phyloP scores from a whole-genome alignment of 2,329 filamentous ascomycete genomes.

The Exophiala bonariae region DNA sequence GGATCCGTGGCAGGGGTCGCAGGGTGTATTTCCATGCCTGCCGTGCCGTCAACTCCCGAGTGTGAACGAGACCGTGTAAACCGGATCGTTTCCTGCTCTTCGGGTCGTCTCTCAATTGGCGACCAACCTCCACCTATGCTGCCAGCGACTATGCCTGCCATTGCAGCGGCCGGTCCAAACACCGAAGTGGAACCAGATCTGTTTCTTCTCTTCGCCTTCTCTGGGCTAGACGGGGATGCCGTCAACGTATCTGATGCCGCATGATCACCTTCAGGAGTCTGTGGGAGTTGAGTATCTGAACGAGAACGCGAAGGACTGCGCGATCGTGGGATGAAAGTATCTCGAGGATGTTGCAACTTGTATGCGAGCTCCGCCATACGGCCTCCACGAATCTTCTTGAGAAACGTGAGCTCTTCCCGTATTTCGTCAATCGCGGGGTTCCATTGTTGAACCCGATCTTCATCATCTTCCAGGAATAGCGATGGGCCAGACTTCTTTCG shows the following conservation, averaged over 20 bases:
- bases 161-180: conserved; percentile 62
- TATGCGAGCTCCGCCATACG: conserved; percentile 61
- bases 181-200: conserved; percentile 61
- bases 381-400: conserved; percentile 64
- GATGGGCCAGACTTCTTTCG: conserved; percentile 22
- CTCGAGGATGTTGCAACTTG: conserved; percentile 60
- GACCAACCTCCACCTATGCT: conserved; percentile 64
- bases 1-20: conserved; percentile 46
- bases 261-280: conserved; percentile 43
- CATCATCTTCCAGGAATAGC: conserved; percentile 37
- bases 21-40: conserved; percentile 49
- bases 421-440: conserved; percentile 64
- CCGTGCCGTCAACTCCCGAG: conserved; percentile 40
- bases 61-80: conserved; percentile 39
- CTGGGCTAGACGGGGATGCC: conserved; percentile 53
- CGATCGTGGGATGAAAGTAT: conserved; percentile 43
- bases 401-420: conserved; percentile 62
- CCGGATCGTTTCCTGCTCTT: conserved; percentile 35
- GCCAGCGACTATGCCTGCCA: conserved; percentile 67
- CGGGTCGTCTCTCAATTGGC: conserved; percentile 51
- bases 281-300: conserved; percentile 42
- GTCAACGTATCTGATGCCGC: conserved; percentile 35
- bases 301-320: conserved; percentile 36
- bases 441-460: conserved; percentile 53
- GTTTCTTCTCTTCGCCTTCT: conserved; percentile 49